A percentile compares a stretch with the other conserved stretches of the same genome.
phyloP scores from a whole-genome alignment of 768 basidiomycete species.

The Lactarius tabidus region DNA sequence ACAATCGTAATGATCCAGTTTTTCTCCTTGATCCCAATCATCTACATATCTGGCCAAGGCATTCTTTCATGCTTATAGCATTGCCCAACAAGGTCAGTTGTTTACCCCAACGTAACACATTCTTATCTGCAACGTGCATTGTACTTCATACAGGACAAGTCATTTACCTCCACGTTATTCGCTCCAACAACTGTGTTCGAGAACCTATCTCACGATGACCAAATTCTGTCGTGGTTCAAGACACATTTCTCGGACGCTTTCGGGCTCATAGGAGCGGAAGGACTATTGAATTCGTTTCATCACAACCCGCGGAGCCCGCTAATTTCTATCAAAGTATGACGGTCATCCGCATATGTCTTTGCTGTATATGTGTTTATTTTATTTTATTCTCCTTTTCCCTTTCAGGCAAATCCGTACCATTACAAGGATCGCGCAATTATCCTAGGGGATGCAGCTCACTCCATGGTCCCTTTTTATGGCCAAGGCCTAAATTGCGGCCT shows the following conservation, averaged over 20 bases:
- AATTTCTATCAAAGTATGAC: conserved; percentile 84
- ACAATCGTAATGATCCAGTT: conserved; percentile 52
- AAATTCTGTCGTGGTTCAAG: conserved; percentile 71
- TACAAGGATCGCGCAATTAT: conserved; percentile 84
- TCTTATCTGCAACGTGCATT: conserved; percentile 22
- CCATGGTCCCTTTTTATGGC: conserved; percentile 98
- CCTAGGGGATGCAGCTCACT: conserved; percentile 92
- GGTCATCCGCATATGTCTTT: conserved; percentile 16
- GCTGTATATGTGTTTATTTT: not conserved
- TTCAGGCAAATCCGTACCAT: conserved; percentile 81
- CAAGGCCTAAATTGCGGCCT: conserved; percentile 98
- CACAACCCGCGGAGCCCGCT: conserved; percentile 85
- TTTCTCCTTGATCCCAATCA: conserved; percentile 92
- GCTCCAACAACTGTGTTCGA: conserved; percentile 77
- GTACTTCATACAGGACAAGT: conserved; percentile 59
- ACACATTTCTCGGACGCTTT: conserved; percentile 87
- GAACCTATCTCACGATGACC: conserved; percentile 54
- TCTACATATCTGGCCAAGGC: conserved; percentile 98
- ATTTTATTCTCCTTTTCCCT: conserved; percentile 3
- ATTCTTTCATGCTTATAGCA: conserved; percentile 99
- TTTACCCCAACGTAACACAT: conserved; percentile 29
- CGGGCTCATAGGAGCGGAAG: conserved; percentile 75
- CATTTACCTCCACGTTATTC: conserved; percentile 97
- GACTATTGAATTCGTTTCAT: conserved; percentile 70
- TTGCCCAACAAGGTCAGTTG: conserved; percentile 87